Evolutionary conservation across 805 yeast genomes (phyloP).

Genomic region (Nakazawaea ishiwadae): DNA sequence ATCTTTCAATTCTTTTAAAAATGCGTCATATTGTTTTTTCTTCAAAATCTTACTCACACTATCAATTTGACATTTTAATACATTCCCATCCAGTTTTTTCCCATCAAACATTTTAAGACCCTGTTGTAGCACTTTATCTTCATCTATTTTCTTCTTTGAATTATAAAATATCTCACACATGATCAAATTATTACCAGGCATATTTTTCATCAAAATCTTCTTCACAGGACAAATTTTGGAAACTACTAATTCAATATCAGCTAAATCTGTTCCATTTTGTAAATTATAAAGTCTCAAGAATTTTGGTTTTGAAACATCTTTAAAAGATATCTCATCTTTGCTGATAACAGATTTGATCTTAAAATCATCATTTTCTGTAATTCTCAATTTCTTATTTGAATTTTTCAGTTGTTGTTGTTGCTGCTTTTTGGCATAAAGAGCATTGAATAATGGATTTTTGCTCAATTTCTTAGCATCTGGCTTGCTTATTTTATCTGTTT

Average conservation of each 20-base stretch:
- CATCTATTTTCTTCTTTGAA: too few species aligned
- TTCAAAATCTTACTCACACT: conserved; percentile 16
- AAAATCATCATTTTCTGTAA: neutral
- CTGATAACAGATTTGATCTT: too few species aligned
- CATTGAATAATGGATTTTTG: too few species aligned
- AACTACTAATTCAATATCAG: conserved; percentile 24
- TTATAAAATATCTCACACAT: too few species aligned
- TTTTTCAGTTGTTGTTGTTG: too few species aligned
- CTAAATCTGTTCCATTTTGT: conserved; percentile 23
- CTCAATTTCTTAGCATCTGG: too few species aligned
- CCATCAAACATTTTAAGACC: conserved; percentile 33
- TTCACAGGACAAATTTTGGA: conserved; percentile 18
- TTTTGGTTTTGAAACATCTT: conserved; percentile 18
- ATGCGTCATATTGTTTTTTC: conserved; percentile 1
- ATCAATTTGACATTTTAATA: conserved; percentile 28
- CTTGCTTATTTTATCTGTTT: too few species aligned
- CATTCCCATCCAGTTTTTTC: conserved; percentile 44
- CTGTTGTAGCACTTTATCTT: conserved; percentile 23
- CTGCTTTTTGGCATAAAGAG: too few species aligned
- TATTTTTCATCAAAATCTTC: conserved; percentile 19
- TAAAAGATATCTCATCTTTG: conserved; percentile 16
- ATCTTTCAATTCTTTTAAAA: neutral
- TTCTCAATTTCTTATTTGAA: too few species aligned
- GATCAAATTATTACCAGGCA: neutral
- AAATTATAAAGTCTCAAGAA: conserved; percentile 27